Evolutionary conservation across 1,284 basidiomycete genomes (phyloP).

Genomic region (Trametes sp.): DNA sequence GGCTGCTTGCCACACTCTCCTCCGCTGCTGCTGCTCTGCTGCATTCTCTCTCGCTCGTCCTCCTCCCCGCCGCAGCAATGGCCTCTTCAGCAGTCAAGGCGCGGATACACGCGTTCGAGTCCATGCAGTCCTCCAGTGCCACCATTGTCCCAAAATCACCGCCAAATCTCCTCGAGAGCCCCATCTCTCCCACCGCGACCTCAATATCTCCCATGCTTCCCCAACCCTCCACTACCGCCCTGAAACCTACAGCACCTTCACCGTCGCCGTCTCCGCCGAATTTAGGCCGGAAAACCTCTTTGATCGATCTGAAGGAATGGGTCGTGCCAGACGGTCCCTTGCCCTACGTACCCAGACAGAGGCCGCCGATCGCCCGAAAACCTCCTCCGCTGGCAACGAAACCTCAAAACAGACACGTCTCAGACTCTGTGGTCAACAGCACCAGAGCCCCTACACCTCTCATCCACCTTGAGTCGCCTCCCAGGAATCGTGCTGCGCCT

Average conservation of each 20-base stretch:
- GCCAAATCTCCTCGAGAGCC: constrained; percentile 51
- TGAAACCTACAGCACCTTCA: constrained; percentile 41
- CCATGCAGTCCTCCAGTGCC: constrained; percentile 30
- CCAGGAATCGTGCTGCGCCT: constrained; percentile 47
- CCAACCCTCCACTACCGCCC: constrained; percentile 40
- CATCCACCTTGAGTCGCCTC: constrained; percentile 59
- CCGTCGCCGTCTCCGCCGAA: constrained; percentile 63
- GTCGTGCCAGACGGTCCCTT: constrained; percentile 66
- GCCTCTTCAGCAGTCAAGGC: constrained; percentile 62
- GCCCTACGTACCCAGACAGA: constrained; percentile 40
- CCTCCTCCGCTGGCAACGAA: constrained; percentile 27
- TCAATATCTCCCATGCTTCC: constrained; percentile 35
- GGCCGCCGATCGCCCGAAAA: constrained; percentile 27
- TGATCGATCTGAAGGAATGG: constrained; percentile 80
- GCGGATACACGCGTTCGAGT: constrained; percentile 65
- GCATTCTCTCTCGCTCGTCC: background rate
- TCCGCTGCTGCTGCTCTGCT: background rate
- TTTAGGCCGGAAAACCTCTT: constrained; percentile 63
- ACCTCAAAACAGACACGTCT: constrained; percentile 34
- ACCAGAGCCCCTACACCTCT: constrained; percentile 48
- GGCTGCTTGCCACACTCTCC: background rate
- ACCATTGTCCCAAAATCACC: constrained; percentile 32
- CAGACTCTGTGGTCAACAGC: constrained; percentile 30
- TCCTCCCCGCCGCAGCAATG: constrained; percentile 42
- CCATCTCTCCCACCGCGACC: constrained; percentile 53